Base-by-base conservation (phyloP, 441 rosid genomes). In the Arabidopsis hybrid region DNA sequence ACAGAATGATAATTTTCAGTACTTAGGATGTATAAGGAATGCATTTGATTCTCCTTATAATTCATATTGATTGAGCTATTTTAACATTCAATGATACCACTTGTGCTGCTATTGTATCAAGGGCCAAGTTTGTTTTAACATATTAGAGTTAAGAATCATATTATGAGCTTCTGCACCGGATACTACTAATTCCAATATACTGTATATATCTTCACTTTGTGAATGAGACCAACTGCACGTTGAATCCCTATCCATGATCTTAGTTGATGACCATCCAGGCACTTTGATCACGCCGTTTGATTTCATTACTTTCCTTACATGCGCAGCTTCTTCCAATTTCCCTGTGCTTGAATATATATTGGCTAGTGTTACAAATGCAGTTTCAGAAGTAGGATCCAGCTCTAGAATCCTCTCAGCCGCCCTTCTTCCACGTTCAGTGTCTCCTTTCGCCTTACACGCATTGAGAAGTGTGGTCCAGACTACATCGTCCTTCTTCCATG, bases 391-490 rank as follows among this genome's bases (percentile, higher is more conserved):
- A 5, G 97, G 93, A 79, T 88, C 87, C 52, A 86, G 38, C 82
- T 87, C 85, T 49, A 88, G 86, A 83, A 92, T 81, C 81, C 80
- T 84, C 69, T 86, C 84, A 5, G 97, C 95, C 42, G 91, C 78
- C 0, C 74, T 83, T 81, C 60, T 80, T 66, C 92, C 99, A 71
- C 90, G 73, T 13, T 94, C 91, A 32, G 77, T 83, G 50, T 92
- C 89, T 10, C 91, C 89, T 60, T 86, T 86, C 40, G 79, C 76
- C 69, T 76, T 86, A 67, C 94, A 88, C 3, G 94, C 94, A 70
- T 87, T 80, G 36, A 94, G 91, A 74, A 94, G 88, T 17, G 85
- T 82, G 12, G 95, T 92, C 97, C 99, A 92, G 57, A 90, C 92
- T 13, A 92, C 96, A 77, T 90, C 91, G 56, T 90, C 95, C 70